A percentile compares a stretch with the other conserved stretches of the same genome.
Evolutionary conservation across 1,284 basidiomycete species (phyloP).

Genomic region (Cutaneotrichosporon cutaneum): DNA sequence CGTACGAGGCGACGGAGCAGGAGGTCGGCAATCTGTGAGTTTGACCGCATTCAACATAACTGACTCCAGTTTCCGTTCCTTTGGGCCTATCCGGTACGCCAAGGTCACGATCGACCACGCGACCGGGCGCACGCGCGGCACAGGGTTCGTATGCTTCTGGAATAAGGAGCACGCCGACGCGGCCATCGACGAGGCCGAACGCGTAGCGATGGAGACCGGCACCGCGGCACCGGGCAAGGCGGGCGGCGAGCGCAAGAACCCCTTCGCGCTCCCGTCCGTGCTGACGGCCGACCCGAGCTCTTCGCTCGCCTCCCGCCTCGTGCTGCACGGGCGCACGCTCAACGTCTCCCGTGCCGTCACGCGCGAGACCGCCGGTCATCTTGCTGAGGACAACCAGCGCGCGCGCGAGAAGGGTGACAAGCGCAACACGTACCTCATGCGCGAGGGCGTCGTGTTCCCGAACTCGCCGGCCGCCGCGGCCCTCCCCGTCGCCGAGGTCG

Average conservation of each 20-base stretch:
- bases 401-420: slow-evolving; percentile 88
- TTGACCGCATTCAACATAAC: neutral
- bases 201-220: slow-evolving; percentile 63
- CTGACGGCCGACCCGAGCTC: slow-evolving; percentile 94
- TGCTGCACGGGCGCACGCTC: slow-evolving; percentile 88
- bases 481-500: slow-evolving; percentile 70
- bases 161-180: slow-evolving; percentile 85
- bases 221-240: slow-evolving; percentile 34
- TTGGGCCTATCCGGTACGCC: slow-evolving; percentile 91
- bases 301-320: slow-evolving; percentile 74
- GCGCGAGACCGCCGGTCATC: slow-evolving; percentile 76
- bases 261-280: slow-evolving; percentile 79
- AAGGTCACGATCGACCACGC: slow-evolving; percentile 83
- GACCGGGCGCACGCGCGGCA: slow-evolving; percentile 84
- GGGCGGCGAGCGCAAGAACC: slow-evolving; percentile 66
- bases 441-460: slow-evolving; percentile 91
- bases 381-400: slow-evolving; percentile 82
- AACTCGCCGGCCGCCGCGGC: slow-evolving; percentile 73
- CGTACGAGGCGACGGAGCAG: slow-evolving; percentile 88
- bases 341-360: slow-evolving; percentile 90
- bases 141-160: slow-evolving; percentile 98
- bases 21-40: slow-evolving; percentile 69
- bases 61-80: slow-evolving; percentile 65
- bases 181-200: slow-evolving; percentile 76
- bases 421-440: slow-evolving; percentile 90